Evolutionary conservation across 106 monocot genomes (phyloP).

Genomic region (Dendrobium officinale): DNA sequence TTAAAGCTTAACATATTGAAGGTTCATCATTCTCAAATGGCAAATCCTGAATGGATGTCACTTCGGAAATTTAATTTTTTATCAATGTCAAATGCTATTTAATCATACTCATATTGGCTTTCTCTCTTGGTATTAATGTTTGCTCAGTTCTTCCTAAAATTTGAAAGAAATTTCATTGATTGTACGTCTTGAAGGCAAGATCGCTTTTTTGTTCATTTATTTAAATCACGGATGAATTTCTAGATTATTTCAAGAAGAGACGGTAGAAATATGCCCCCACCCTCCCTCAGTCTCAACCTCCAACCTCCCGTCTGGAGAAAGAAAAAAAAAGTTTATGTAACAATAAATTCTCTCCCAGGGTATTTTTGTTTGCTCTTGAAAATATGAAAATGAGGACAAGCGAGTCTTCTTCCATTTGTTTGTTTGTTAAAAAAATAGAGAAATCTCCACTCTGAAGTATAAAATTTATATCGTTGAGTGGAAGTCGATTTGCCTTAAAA

Average conservation of each 20-base stretch:
- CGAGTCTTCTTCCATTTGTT: neutral
- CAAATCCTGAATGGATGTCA: neutral
- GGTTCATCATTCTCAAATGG: neutral
- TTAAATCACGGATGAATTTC: neutral
- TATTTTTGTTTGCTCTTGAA: neutral
- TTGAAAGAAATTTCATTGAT: neutral
- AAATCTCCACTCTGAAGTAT: neutral
- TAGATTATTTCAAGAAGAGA: neutral
- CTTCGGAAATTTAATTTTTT: neutral
- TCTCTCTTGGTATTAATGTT: neutral
- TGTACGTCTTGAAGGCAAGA: neutral
- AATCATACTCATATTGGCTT: neutral
- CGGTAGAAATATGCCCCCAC: neutral
- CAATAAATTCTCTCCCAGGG: neutral
- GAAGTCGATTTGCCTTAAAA: too few species aligned
- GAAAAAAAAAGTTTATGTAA: neutral
- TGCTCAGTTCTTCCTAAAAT: neutral
- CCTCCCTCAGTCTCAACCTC: neutral
- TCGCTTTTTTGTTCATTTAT: neutral
- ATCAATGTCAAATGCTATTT: neutral
- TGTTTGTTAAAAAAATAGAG: neutral
- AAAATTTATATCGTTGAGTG: neutral
- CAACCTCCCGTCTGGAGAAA: neutral
- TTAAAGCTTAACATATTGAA: neutral
- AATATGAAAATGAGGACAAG: neutral